Base-by-base conservation (phyloP, 2,329 filamentous ascomycete species). In the Fusarium domesticum region DNA sequence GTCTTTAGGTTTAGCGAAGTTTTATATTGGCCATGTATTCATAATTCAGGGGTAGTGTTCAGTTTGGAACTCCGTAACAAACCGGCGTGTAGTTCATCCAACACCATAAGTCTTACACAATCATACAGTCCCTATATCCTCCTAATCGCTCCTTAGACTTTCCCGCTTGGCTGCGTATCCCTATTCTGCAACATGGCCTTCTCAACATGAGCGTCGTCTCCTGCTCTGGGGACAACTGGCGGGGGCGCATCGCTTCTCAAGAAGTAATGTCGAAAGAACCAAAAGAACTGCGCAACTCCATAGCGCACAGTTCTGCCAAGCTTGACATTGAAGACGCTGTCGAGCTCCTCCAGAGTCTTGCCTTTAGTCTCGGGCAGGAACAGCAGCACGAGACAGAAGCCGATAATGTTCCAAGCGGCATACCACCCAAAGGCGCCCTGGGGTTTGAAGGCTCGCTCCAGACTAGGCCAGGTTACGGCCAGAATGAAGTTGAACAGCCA, bases 391-490 rank as follows among this genome's bases (percentile, higher is more conserved):
- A 81, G 72, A 40, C 75, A 39, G 38, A 80, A 72, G 1, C 77
- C 77, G 2, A 77, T 57, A 0, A 77, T 55, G 51, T 82, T 82
- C 44, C 80, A 72, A 1, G 72, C 77, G 0, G 78, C 78, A 45
- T 81, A 81, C 37, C 77, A 67, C 6, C 72, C 71, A 49, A 72
- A 72, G 0, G 69, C 68, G 6, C 71, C 70, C 2, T 66, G 57
- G 1, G 64, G 58, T 11, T 59, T 28, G n/a, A 64, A 47, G 12
- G 49, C 48, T 70, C 66, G 6, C 69, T 75, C 66, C 75, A 78
- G 65, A 76, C 77, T 49, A 78, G 71, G 55, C 77, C 80, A 2
- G n/a, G n/a, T n/a, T n/a, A n/a, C n/a, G n/a, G n/a, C n/a, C n/a
- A n/a, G n/a, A n/a, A n/a, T n/a, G n/a, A n/a, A n/a, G n/a, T n/a